Evolutionary conservation across 306 rosid genomes (phyloP), one percentile per base, ranked within the genome.

Genomic region (Hylodesmum podocarpum): DNA sequence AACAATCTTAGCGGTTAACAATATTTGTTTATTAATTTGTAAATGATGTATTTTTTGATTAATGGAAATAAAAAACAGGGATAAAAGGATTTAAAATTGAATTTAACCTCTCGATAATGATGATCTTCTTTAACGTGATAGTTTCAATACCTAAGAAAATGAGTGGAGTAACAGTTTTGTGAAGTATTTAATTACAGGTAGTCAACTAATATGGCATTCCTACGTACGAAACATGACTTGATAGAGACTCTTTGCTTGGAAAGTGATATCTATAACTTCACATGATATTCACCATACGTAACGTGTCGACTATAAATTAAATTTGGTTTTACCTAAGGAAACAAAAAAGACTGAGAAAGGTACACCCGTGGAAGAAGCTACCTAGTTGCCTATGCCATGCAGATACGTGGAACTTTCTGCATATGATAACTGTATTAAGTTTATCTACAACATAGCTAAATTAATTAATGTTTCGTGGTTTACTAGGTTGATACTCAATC

Each of bases 331-430:
- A 71, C 51, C 53, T 1, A 44, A 21, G 70, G 41, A 41, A 57
- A 73, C 43, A 40, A 70, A 70, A 73, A 3, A 54, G 77, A 57
- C 37, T 6, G 16, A 53, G 27, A 55, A 39, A 22, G 15, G 2
- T 24, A 53, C 31, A 36, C 8, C 29, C 5, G 11, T 55, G 64
- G 63, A 50, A 70, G 75, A 70, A 31, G 21, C 51, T 29, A 5
- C 47, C 21, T 29, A 50, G 22, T 50, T 65, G 29, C 73, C 66
- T 39, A 39, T 51, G 8, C 15, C 10, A 13, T 65, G 6, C 8
- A 22, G 43, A 57, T 61, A 61, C 79, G 62, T 74, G 70, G 61
- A 18, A n/a, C 10, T 64, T 75, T 34, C 80, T 75, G 53, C 37
- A 2, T 57, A 28, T 53, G 58, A 66, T 3, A 65, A 39, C 27